These are phyloP conservation scores for Parasarocladium wereldwijsianum DNA, from an alignment of 2,329 filamentous ascomycete genomes.

Conservation along the genomic window DNA sequence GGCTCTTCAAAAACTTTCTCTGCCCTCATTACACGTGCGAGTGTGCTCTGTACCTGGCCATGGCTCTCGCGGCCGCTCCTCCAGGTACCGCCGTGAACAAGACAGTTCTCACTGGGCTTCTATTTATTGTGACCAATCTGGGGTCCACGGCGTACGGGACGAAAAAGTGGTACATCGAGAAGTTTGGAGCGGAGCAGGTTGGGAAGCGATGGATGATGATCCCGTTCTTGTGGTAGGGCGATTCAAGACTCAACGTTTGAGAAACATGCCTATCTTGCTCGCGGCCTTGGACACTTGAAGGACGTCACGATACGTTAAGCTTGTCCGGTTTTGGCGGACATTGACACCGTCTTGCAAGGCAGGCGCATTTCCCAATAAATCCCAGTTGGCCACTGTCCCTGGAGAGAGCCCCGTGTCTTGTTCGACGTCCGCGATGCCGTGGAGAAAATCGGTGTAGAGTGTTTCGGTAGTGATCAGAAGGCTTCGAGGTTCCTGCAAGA, in stretches of 20 bases:
- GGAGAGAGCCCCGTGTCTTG: conserved; percentile 51
- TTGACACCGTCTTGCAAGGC: conserved; percentile 36
- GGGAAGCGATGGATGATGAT: conserved; percentile 60
- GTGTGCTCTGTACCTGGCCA: conserved; percentile 66
- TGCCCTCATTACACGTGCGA: conserved; percentile 91
- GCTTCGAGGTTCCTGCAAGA: conserved; percentile 76
- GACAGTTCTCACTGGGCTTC: conserved; percentile 53
- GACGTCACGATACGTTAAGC: conserved; percentile 76
- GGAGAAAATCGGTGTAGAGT: conserved; percentile 57
- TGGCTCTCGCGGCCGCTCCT: conserved; percentile 63
- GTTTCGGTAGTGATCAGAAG: conserved; percentile 56
- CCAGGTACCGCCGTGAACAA: conserved; percentile 49
- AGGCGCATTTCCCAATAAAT: conserved; percentile 38
- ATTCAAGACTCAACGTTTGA: conserved; percentile 1
- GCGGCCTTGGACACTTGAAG: conserved; percentile 64
- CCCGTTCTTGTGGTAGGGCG: conserved; percentile 41
- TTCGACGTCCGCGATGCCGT: conserved; percentile 55
- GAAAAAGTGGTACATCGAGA: conserved; percentile 61
- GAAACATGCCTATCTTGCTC: conserved; percentile 43
- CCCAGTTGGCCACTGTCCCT: conserved; percentile 58
- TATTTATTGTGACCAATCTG: conserved; percentile 68
- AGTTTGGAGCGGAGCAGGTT: conserved; percentile 56
- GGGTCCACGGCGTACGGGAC: conserved; percentile 69
- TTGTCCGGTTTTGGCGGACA: conserved; percentile 46
- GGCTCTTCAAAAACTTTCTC: conserved; percentile 56